Percentiles rank a stretch among this genome's conserved stretches.
Evolutionary conservation across 768 basidiomycete genomes (phyloP).

Genomic region (Pleurotus sapidus): DNA sequence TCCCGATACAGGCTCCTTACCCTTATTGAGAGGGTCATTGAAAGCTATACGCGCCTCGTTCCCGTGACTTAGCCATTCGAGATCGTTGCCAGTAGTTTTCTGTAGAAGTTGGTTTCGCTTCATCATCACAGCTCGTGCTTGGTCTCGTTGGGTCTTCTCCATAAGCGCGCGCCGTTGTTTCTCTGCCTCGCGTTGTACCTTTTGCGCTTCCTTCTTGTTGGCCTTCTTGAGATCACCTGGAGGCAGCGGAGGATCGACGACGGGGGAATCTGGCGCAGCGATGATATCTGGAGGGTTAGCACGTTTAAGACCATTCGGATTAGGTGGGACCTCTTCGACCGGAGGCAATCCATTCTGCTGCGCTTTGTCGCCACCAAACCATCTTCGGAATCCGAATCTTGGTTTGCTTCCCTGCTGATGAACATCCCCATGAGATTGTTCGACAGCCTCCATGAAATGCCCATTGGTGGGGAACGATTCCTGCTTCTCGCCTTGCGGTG

Average conservation of each 20-base stretch:
- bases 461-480: conserved; percentile 42
- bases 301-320: conserved; percentile 65
- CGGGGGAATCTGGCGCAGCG: conserved; percentile 59
- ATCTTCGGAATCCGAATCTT: conserved; percentile 55
- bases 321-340: conserved; percentile 65
- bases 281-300: conserved; percentile 77
- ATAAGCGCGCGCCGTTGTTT: conserved; percentile 76
- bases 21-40: conserved; percentile 36
- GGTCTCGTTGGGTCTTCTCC: conserved; percentile 75
- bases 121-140: conserved; percentile 89
- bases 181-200: conserved; percentile 77
- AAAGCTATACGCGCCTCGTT: conserved; percentile 41
- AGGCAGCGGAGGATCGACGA: conserved; percentile 32
- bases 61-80: conserved; percentile 58
- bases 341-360: conserved; percentile 62
- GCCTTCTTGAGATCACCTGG: conserved; percentile 65
- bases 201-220: conserved; percentile 79
- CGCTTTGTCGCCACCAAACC: conserved; percentile 76
- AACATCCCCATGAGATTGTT: conserved; percentile 12
- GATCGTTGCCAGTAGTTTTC: conserved; percentile 48
- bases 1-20: conserved; percentile 56
- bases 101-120: conserved; percentile 80
- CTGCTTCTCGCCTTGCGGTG: conserved; percentile 43
- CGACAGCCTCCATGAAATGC: conserved; percentile 27
- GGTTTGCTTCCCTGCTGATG: conserved; percentile 49